phyloP scores from a whole-genome alignment of 306 rosid species.

The Echinosophora koreensis region DNA sequence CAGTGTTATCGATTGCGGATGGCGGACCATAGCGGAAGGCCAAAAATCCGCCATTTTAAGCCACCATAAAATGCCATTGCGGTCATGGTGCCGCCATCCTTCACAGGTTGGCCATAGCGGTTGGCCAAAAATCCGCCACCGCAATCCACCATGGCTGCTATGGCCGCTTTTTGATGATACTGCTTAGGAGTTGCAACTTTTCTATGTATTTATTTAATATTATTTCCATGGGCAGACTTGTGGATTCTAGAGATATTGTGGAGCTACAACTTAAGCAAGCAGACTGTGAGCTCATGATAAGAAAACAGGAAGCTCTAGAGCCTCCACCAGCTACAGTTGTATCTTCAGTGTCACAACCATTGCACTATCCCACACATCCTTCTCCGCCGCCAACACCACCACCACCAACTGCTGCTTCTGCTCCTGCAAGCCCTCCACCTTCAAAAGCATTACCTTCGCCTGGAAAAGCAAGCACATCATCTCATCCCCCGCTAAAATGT shows the following conservation, averaged over 20 bases:
- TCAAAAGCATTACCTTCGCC: constrained; percentile 62
- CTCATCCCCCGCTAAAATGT: constrained; percentile 79
- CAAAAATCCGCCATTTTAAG: no score
- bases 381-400: constrained; percentile 54
- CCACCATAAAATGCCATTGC: no score
- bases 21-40: no score
- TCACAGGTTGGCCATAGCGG: no score
- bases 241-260: constrained; percentile 91
- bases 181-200: neutral
- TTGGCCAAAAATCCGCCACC: no score
- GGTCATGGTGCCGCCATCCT: no score
- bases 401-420: constrained; percentile 52
- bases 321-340: constrained; percentile 58
- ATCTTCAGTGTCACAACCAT: constrained; percentile 49
- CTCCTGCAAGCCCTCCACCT: constrained; percentile 64
- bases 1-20: no score
- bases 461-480: constrained; percentile 61
- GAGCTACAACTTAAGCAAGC: constrained; percentile 85
- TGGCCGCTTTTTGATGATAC: no score
- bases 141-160: no score
- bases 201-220: neutral
- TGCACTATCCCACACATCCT: constrained; percentile 49
- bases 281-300: constrained; percentile 73
- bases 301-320: constrained; percentile 83
- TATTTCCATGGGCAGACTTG: constrained; percentile 66